Evolutionary conservation across 768 basidiomycete genomes (phyloP), one percentile per base, ranked within the genome.

Genomic region (Tephrocybe sp.): DNA sequence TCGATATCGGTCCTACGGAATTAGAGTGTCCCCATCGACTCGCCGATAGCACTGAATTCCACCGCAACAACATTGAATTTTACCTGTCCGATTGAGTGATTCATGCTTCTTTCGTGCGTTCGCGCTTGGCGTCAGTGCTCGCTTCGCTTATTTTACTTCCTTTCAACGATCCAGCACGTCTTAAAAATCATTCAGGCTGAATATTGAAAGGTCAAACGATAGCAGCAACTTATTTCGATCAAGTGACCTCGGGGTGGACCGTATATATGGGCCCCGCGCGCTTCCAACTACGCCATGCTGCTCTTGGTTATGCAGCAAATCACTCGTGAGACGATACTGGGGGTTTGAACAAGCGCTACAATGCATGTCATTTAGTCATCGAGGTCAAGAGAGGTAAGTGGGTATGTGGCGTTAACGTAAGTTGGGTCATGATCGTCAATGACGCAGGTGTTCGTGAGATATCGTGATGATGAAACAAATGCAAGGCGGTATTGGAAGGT

Each of bases 221-320:
- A 50, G 49, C 49, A 50, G 42, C 49, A 50, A 50, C 49, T 50
- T 31, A 42, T 50, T 50, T 50, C 49, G 49, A 50, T 44, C 49
- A 38, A 50, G 42, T 50, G 49, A 50, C 49, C 48, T 50, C 49
- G 31, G 49, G 49, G 49, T 44, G n/a, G n/a, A n/a, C n/a, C n/a
- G n/a, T n/a, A n/a, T n/a, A n/a, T 50, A 50, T 50, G 49, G 49
- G 49, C 49, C 41, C 49, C 31, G 49, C 42, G 49, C 42, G 49
- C 49, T 50, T 50, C 49, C 49, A 50, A 25, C 49, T 50, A 35
- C 49, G 49, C 42, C 42, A 50, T 50, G 42, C 41, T 49, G 48
- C 48, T 49, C n/a, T n/a, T n/a, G n/a, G n/a, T n/a, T n/a, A n/a
- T n/a, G n/a, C n/a, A n/a, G n/a, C n/a, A n/a, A n/a, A n/a, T n/a